Evolutionary conservation across 225 moss, liverwort and hornwort species (phyloP).

Genomic region (Pleurozium schreberi): DNA sequence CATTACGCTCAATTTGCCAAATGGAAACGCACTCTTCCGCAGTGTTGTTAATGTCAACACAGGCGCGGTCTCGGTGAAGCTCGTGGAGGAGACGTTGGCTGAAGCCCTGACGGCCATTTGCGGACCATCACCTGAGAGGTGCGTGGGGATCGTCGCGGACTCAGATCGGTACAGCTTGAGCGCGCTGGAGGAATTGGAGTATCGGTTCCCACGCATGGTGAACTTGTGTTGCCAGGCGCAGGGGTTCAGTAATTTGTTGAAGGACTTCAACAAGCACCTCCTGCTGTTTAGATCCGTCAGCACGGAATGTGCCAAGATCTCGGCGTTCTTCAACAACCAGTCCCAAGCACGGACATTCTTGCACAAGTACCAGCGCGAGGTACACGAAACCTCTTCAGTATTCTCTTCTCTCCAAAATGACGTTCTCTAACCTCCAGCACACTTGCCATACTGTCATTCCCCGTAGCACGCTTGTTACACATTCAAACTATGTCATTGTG

Average conservation of each 20-base stretch:
- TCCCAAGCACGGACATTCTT: conserved; percentile 62
- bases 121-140: conserved; percentile 61
- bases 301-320: conserved; percentile 66
- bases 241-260: conserved; percentile 70
- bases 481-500: not conserved
- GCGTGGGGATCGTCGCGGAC: conserved; percentile 85
- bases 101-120: conserved; percentile 73
- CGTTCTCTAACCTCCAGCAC: not conserved
- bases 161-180: conserved; percentile 69
- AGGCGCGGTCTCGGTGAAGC: conserved; percentile 65
- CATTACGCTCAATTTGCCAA: conserved; percentile 77
- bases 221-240: conserved; percentile 85
- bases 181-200: conserved; percentile 79
- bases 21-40: conserved; percentile 74
- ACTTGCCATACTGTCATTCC: not conserved
- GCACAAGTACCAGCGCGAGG: conserved; percentile 72
- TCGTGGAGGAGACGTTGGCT: conserved; percentile 71
- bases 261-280: conserved; percentile 87
- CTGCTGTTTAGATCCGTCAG: conserved; percentile 60
- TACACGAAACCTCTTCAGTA: not conserved
- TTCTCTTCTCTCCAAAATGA: not conserved
- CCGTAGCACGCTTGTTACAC: not conserved
- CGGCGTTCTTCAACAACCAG: conserved; percentile 76
- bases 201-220: conserved; percentile 86
- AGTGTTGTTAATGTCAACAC: conserved; percentile 77